Evolutionary conservation across 495 filamentous ascomycete genomes (phyloP).

Genomic region (Daldinia childiae): DNA sequence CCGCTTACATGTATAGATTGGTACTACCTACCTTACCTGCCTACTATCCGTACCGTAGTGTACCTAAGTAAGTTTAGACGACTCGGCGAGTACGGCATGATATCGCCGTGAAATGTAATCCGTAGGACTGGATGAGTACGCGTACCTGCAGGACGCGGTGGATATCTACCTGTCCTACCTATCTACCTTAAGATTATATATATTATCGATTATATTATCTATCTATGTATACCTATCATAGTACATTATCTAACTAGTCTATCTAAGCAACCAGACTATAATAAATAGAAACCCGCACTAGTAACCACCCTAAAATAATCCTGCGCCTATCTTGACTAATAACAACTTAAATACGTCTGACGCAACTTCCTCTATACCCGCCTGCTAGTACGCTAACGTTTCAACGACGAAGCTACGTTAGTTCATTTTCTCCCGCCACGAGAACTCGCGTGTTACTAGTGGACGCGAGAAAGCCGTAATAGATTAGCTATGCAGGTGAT

Average conservation of each 20-base stretch:
- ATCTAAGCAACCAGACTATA: background rate
- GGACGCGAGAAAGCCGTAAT: too few relatives aligned
- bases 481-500: background rate
- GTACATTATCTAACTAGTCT: too few relatives aligned
- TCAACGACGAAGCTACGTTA: background rate
- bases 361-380: background rate
- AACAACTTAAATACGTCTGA: background rate
- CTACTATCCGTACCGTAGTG: too few relatives aligned
- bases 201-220: too few relatives aligned
- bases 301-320: background rate
- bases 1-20: background rate
- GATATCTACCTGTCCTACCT: background rate
- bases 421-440: too few relatives aligned
- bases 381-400: background rate
- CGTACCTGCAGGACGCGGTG: background rate
- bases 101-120: background rate
- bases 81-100: background rate
- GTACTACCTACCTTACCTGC: background rate
- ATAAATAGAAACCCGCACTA: background rate
- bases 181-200: too few relatives aligned
- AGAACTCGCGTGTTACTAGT: too few relatives aligned
- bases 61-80: constrained; percentile 1
- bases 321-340: constrained; percentile 1
- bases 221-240: too few relatives aligned
- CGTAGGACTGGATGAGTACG: background rate